A percentile compares a stretch with the other conserved stretches of the same genome.
Evolutionary conservation across 768 basidiomycete genomes (phyloP).

Genomic region (Hygrocybe coccinea): DNA sequence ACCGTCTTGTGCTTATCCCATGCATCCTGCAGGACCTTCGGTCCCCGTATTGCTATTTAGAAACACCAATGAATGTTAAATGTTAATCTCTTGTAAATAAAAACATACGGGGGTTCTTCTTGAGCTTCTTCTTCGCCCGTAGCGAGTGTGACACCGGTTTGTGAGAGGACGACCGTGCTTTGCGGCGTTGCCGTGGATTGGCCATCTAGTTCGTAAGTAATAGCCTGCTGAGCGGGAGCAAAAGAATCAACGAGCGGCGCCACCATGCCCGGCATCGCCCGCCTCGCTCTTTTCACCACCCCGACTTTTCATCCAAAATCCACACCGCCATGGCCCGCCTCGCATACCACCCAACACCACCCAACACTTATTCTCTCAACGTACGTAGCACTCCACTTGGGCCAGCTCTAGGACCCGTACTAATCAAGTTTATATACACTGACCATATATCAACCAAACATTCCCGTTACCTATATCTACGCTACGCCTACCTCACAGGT

Average conservation of each 20-base stretch:
- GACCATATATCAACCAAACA: too few species aligned
- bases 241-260: not conserved
- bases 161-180: conserved; percentile 73
- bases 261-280: not conserved
- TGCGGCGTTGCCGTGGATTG: conserved; percentile 90
- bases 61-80: not conserved
- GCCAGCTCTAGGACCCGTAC: not conserved
- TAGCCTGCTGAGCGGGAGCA: too few species aligned
- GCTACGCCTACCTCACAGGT: conserved; percentile 32
- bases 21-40: conserved; percentile 71
- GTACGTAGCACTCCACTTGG: conserved; percentile 13
- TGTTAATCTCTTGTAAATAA: conserved; percentile 4
- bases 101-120: conserved; percentile 76
- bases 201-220: conserved; percentile 53
- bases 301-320: not conserved
- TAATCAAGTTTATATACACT: too few species aligned
- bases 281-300: not conserved
- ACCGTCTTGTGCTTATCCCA: conserved; percentile 90
- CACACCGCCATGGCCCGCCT: not conserved
- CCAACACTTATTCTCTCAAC: conserved; percentile 8
- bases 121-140: conserved; percentile 67
- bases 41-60: conserved; percentile 64
- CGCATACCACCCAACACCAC: not conserved
- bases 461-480: too few species aligned
- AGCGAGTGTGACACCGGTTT: conserved; percentile 68